Percentiles rank a stretch among this genome's conserved stretches.
phyloP scores from a whole-genome alignment of 805 yeast genomes.

The Zygosaccharomyces lentus region DNA sequence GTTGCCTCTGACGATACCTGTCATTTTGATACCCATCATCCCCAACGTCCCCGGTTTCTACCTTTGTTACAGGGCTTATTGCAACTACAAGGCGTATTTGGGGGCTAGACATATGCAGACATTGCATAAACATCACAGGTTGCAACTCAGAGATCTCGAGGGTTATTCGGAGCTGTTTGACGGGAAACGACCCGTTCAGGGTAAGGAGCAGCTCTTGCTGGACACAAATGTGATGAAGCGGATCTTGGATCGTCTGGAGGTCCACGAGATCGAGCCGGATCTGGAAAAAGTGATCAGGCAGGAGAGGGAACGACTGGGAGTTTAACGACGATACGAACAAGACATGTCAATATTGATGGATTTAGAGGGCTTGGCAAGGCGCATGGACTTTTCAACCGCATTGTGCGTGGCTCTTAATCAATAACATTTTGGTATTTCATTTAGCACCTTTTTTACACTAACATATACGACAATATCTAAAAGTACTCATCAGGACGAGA shows the following conservation, averaged over 20 bases:
- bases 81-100: conserved; percentile 71
- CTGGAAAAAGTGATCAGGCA: conserved; percentile 51
- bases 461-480: too few species aligned
- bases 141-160: conserved; percentile 34
- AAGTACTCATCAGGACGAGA: too few species aligned
- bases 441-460: too few species aligned
- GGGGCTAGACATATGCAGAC: conserved; percentile 68
- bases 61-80: conserved; percentile 72
- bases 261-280: conserved; percentile 43
- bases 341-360: not conserved
- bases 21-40: conserved; percentile 75
- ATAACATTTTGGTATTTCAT: too few species aligned
- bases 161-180: conserved; percentile 29
- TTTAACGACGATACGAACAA: not conserved
- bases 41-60: conserved; percentile 94
- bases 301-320: conserved; percentile 36
- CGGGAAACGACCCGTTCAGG: conserved; percentile 7
- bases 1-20: conserved; percentile 74
- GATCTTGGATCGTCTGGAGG: conserved; percentile 43
- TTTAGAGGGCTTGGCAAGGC: too few species aligned
- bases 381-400: too few species aligned
- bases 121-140: conserved; percentile 42
- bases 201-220: conserved; percentile 37
- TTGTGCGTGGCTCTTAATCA: too few species aligned
- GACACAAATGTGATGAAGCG: conserved; percentile 44